Percentiles rank a stretch among this genome's conserved stretches.
Conservation (phyloP, 495 filamentous ascomycete genomes). For the Aspergillus incahuasiensis region DNA sequence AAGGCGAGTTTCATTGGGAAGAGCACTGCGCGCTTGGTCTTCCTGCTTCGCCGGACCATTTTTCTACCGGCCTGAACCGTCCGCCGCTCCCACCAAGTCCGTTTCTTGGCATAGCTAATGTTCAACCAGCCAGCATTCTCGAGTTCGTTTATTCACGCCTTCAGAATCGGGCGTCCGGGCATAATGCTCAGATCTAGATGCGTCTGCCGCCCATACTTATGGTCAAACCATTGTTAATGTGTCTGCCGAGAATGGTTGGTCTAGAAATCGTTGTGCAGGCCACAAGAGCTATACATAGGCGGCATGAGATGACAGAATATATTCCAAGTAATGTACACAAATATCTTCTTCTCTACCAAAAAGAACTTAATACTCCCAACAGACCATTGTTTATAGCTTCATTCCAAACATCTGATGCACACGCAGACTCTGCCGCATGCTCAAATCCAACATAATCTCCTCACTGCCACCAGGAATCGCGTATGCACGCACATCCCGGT, state of each 20-base stretch:
- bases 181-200: no score
- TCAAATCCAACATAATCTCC: conserved; percentile 98
- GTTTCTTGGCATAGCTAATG: not conserved
- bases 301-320: not conserved
- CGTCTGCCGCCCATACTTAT: no score
- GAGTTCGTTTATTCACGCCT: no score
- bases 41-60: conserved; percentile 3
- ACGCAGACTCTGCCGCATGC: conserved; percentile 85
- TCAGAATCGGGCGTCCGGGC: no score
- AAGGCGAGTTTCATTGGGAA: conserved; percentile 11
- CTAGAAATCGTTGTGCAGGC: no score
- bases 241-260: no score
- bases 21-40: conserved; percentile 14
- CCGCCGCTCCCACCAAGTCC: not conserved
- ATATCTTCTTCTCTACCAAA: conserved; percentile 10
- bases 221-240: no score
- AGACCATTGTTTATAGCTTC: conserved; percentile 92
- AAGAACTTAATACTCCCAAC: no score
- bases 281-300: no score
- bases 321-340: conserved; percentile 7
- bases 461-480: conserved; percentile 95
- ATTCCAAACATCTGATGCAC: conserved; percentile 91
- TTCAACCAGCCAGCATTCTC: no score
- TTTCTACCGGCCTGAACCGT: not conserved
- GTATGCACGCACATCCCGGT: conserved; percentile 95